These are phyloP conservation scores for Plasmodium adleri DNA, from an alignment of 169 alveolate genomes.

Conservation along the genomic window DNA sequence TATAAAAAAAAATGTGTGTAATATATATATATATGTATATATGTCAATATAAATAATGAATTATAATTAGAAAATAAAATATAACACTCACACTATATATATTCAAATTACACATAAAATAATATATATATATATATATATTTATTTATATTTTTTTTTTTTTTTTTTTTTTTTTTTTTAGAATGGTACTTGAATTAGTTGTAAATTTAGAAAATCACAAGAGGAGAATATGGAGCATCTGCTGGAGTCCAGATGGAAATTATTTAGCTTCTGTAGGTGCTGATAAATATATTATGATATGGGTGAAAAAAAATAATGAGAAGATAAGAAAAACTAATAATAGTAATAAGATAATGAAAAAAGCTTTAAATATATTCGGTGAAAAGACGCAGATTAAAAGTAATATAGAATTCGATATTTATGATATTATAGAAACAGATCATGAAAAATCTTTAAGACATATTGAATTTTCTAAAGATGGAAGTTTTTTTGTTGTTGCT, in stretches of 20 bases:
- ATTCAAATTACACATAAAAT: too few relatives aligned
- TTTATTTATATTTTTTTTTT: too few relatives aligned
- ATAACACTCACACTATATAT: too few relatives aligned
- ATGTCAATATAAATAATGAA: too few relatives aligned
- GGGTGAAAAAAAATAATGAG: slow-evolving; percentile 36
- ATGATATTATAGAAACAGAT: slow-evolving; percentile 78
- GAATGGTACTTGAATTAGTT: slow-evolving; percentile 44
- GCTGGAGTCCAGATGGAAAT: slow-evolving; percentile 75
- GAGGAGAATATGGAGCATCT: slow-evolving; percentile 67
- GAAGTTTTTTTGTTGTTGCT: slow-evolving; percentile 82
- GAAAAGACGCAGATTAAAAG: slow-evolving; percentile 7
- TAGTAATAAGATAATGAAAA: slow-evolving; percentile 2
- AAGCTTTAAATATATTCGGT: neutral
- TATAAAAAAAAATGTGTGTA: too few relatives aligned
- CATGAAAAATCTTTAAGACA: slow-evolving; percentile 83
- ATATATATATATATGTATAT: too few relatives aligned
- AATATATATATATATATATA: too few relatives aligned
- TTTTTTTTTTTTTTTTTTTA: neutral
- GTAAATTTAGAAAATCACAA: slow-evolving; percentile 62
- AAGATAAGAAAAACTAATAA: slow-evolving; percentile 6
- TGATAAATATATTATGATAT: slow-evolving; percentile 58
- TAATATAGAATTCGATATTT: slow-evolving; percentile 18
- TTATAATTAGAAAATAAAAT: too few relatives aligned
- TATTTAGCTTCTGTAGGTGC: slow-evolving; percentile 64
- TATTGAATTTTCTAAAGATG: slow-evolving; percentile 82